A percentile compares a stretch with the other conserved stretches of the same genome.
Conservation (phyloP, 179 eudicot genomes). For the Silene coronaria region DNA sequence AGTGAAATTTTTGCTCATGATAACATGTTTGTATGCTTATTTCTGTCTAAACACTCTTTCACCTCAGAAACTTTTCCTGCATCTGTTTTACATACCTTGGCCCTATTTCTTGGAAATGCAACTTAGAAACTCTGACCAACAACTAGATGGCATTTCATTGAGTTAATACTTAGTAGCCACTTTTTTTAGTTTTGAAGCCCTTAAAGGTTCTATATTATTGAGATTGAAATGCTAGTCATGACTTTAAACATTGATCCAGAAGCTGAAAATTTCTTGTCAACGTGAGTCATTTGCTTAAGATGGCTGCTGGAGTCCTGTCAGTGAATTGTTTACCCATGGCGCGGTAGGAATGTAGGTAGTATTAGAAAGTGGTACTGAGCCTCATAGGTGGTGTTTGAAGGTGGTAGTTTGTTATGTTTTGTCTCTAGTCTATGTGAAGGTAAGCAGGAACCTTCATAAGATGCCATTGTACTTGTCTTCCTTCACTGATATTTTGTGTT, state of each 20-base stretch:
- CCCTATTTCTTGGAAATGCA: not conserved
- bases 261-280: not conserved
- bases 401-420: not conserved
- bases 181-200: not conserved
- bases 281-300: not conserved
- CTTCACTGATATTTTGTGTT: constrained; percentile 2
- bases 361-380: no score
- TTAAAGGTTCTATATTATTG: not conserved
- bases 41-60: not conserved
- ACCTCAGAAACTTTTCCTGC: not conserved
- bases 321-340: not conserved
- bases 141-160: not conserved
- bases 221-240: not conserved
- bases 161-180: not conserved
- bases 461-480: constrained; percentile 4
- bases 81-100: not conserved
- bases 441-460: not conserved
- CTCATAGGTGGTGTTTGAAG: not conserved
- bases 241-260: not conserved
- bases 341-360: no score
- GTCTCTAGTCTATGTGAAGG: not conserved
- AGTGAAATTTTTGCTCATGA: not conserved
- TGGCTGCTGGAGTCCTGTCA: not conserved
- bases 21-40: constrained; percentile 4
- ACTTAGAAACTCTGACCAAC: not conserved